phyloP scores from a whole-genome alignment of 2,329 filamentous ascomycete species.

The Coniochaeta sp. region DNA sequence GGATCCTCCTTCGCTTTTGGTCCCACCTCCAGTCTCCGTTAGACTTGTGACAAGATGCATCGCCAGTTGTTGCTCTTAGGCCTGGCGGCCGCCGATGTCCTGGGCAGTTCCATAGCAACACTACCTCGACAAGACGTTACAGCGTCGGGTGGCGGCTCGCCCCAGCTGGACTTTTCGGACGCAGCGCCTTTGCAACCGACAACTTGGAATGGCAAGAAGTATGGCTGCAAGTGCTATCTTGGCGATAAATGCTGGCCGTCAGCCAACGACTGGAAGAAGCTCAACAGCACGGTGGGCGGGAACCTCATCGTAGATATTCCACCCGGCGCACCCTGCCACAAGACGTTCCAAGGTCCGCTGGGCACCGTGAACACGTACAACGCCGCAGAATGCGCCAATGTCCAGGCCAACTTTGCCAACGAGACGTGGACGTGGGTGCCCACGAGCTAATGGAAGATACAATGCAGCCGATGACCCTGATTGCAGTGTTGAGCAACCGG shows the following conservation, averaged over 20 bases:
- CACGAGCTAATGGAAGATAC: neutral
- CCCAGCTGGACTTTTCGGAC: neutral
- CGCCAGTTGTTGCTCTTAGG: neutral
- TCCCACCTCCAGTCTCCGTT: neutral
- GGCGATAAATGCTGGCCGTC: conserved; percentile 20
- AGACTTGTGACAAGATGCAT: neutral
- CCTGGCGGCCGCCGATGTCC: neutral
- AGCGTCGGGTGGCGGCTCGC: neutral
- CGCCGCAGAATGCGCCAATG: conserved; percentile 22
- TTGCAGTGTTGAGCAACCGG: conserved; percentile 12
- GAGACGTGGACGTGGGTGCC: conserved; percentile 29
- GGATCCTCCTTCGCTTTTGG: too few species aligned
- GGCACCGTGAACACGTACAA: conserved; percentile 28
- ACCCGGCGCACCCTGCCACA: conserved; percentile 25
- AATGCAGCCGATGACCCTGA: neutral
- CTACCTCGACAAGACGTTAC: neutral
- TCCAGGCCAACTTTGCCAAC: conserved; percentile 21
- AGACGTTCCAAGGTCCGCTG: conserved; percentile 27
- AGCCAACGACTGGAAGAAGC: conserved; percentile 10
- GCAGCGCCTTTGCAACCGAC: conserved; percentile 6
- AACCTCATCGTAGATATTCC: conserved; percentile 25
- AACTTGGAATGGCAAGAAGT: conserved; percentile 12
- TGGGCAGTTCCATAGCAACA: neutral
- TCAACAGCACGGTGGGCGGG: conserved; percentile 28
- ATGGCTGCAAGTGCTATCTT: conserved; percentile 20